Conservation (phyloP, 2,329 filamentous ascomycete species). For the Fusarium illudens region DNA sequence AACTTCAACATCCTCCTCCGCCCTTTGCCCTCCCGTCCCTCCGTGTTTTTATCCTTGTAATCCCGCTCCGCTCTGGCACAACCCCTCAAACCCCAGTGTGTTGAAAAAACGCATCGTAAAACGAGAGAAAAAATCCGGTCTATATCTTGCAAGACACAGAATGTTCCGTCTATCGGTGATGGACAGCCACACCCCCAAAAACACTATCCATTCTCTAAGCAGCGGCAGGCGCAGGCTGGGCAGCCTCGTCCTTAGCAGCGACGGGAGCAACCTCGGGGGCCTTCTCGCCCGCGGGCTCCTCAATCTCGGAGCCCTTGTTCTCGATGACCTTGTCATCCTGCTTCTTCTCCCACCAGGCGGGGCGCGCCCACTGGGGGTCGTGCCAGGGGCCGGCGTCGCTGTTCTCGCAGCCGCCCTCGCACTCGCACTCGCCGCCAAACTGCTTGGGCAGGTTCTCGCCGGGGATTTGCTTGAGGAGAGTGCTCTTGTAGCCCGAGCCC, state of each 20-base stretch:
- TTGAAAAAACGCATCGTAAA: constrained; percentile 24
- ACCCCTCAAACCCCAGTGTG: constrained; percentile 15
- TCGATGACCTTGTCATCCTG: constrained; percentile 50
- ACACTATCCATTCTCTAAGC: constrained; percentile 42
- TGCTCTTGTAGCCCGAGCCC: constrained; percentile 80
- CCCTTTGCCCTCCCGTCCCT: neutral
- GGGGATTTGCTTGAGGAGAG: constrained; percentile 85
- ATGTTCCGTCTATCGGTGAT: constrained; percentile 27
- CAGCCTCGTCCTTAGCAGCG: constrained; percentile 46
- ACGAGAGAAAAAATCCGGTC: constrained; percentile 35
- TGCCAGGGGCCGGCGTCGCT: constrained; percentile 94
- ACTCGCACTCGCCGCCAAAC: constrained; percentile 86
- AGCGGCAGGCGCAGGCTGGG: constrained; percentile 49
- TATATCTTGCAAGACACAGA: constrained; percentile 36
- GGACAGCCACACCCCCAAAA: neutral
- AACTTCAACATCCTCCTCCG: constrained; percentile 21
- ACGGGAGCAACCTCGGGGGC: constrained; percentile 46
- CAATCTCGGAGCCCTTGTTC: constrained; percentile 52
- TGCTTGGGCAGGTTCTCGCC: constrained; percentile 87
- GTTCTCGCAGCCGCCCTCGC: constrained; percentile 81
- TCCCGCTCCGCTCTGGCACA: constrained; percentile 22
- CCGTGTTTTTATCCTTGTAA: constrained; percentile 5
- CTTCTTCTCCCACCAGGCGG: constrained; percentile 70
- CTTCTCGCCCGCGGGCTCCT: constrained; percentile 43
- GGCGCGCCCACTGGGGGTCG: constrained; percentile 71